phyloP scores from a whole-genome alignment of 2,329 filamentous ascomycete genomes.

The Fusarium lyarnte region DNA sequence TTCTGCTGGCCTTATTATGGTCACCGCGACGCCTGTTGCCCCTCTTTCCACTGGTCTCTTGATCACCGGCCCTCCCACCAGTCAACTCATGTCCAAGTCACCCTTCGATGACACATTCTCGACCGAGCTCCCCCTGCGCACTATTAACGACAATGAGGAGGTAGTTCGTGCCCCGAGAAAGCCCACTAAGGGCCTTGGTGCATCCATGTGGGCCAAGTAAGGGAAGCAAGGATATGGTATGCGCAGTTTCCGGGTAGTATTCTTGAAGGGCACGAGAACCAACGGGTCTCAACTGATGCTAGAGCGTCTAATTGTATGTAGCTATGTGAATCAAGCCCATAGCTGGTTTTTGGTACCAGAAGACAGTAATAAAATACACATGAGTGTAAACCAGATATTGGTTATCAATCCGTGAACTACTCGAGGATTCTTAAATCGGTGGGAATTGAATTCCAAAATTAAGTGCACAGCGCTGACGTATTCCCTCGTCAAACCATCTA shows the following conservation, averaged over 20 bases:
- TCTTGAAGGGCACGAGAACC: neutral
- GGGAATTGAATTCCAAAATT: neutral
- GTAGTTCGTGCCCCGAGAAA: conserved; percentile 4
- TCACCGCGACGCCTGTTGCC: neutral
- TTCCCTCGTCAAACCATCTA: conserved; percentile 29
- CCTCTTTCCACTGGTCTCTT: neutral
- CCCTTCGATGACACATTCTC: neutral
- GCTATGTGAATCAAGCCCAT: neutral
- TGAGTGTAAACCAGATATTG: neutral
- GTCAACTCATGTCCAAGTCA: conserved; percentile 22
- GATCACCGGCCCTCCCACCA: conserved; percentile 24
- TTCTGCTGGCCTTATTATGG: neutral
- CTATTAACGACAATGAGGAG: neutral
- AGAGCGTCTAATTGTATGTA: neutral
- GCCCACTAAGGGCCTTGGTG: conserved; percentile 22
- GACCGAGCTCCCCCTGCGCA: neutral
- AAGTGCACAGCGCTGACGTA: conserved; percentile 1
- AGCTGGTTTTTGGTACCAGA: neutral
- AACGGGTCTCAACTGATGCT: neutral
- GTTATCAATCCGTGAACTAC: neutral
- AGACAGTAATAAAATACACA: neutral
- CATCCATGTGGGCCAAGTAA: conserved; percentile 38
- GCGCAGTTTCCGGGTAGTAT: neutral
- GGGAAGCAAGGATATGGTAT: neutral
- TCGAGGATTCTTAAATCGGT: neutral